Percentiles rank a stretch among this genome's conserved stretches.
These are phyloP conservation scores for Anthracocystis walkeri DNA, from an alignment of 1,284 basidiomycete genomes.

Conservation along the genomic window DNA sequence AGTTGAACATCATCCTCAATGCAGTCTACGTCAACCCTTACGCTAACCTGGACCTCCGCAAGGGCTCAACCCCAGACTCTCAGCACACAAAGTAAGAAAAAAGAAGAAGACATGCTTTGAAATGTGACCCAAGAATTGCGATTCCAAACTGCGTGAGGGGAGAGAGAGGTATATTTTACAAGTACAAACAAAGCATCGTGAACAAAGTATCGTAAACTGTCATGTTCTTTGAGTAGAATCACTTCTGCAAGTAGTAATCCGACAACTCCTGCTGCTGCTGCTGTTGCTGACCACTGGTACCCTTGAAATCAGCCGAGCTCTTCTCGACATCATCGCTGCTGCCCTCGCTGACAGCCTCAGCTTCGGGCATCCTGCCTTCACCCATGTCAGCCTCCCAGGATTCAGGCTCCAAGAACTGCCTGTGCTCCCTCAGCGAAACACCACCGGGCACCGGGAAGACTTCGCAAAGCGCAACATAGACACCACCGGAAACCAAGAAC, in stretches of 20 bases:
- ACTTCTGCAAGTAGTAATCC: conserved; percentile 51
- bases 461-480: conserved; percentile 63
- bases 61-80: too few species aligned
- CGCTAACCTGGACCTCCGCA: too few species aligned
- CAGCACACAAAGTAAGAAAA: too few species aligned
- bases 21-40: too few species aligned
- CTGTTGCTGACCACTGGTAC: neutral
- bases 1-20: too few species aligned
- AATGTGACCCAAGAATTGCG: too few species aligned
- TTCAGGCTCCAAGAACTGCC: conserved; percentile 44
- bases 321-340: conserved; percentile 37
- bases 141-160: too few species aligned
- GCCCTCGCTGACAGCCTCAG: neutral
- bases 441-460: conserved; percentile 41
- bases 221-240: neutral
- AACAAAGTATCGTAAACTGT: too few species aligned
- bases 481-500: conserved; percentile 63
- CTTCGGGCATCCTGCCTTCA: conserved; percentile 12
- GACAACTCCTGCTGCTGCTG: conserved; percentile 26
- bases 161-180: too few species aligned
- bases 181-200: too few species aligned
- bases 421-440: conserved; percentile 27
- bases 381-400: conserved; percentile 51
- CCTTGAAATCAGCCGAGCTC: conserved; percentile 22
- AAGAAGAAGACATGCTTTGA: too few species aligned